A percentile compares a stretch with the other conserved stretches of the same genome.
phyloP scores from a whole-genome alignment of 768 basidiomycete genomes.

The Cystofilobasidium capitatum region DNA sequence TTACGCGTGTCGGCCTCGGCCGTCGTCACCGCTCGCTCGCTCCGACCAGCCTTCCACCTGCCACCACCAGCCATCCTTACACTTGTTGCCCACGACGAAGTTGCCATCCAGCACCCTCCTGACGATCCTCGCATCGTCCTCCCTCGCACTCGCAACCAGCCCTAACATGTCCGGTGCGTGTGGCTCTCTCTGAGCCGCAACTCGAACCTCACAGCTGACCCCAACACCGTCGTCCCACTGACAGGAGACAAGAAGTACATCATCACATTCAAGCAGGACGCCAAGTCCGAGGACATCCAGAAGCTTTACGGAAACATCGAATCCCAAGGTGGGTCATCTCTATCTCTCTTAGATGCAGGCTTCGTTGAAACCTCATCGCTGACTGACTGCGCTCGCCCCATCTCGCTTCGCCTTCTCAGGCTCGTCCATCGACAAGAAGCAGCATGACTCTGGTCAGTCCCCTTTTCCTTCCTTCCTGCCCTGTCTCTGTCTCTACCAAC shows the following conservation, averaged over 20 bases:
- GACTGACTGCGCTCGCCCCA: neutral
- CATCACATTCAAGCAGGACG: constrained; percentile 14
- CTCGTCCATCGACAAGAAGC: constrained; percentile 6
- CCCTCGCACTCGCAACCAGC: neutral
- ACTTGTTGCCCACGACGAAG: neutral
- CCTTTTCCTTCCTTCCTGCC: too few relatives aligned
- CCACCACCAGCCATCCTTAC: neutral
- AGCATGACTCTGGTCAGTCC: constrained; percentile 7
- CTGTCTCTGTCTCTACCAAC: neutral
- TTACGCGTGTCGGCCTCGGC: too few relatives aligned
- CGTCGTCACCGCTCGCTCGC: neutral
- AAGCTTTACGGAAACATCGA: constrained; percentile 11
- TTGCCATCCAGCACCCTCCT: neutral
- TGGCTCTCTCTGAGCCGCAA: neutral
- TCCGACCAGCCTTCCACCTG: neutral
- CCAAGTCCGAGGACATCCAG: constrained; percentile 7
- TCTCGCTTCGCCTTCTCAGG: neutral
- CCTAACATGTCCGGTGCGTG: neutral
- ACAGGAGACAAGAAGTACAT: constrained; percentile 20
- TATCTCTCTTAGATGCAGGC: neutral
- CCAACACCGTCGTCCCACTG: neutral
- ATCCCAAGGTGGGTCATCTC: constrained; percentile 3
- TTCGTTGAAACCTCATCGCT: too few relatives aligned
- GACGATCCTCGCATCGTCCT: neutral
- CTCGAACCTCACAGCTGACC: neutral